phyloP scores from a whole-genome alignment of 306 rosid genomes.

The cucumber (Cucumis sativus) region DNA sequence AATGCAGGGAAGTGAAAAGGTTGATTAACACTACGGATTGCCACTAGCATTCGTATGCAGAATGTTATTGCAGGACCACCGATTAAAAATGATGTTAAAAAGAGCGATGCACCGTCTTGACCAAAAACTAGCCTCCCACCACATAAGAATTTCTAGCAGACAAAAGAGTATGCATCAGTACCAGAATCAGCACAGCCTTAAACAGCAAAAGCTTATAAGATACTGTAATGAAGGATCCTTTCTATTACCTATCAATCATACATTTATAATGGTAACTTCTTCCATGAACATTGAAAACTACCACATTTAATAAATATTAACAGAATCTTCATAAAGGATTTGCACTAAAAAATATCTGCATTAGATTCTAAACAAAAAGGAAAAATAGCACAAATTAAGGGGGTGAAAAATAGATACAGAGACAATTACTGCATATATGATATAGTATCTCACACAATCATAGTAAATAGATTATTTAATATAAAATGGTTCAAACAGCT shows the following conservation, averaged over 20 bases:
- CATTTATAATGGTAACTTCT: not conserved
- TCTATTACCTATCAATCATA: not conserved
- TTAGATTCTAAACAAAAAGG: not conserved
- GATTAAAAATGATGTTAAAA: conserved; percentile 52
- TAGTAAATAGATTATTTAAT: not conserved
- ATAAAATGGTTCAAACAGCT: not conserved
- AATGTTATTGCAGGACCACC: conserved; percentile 81
- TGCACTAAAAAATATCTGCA: not conserved
- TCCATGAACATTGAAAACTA: not conserved
- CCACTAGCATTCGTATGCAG: conserved; percentile 52
- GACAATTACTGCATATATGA: not conserved
- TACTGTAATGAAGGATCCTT: not conserved
- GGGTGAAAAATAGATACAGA: not conserved
- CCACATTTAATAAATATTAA: not conserved
- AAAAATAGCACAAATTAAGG: not conserved
- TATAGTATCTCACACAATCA: not conserved
- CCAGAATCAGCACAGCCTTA: not conserved
- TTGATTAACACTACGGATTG: conserved; percentile 18
- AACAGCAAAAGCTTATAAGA: not conserved
- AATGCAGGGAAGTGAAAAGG: conserved; percentile 33
- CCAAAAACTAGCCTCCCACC: conserved; percentile 88
- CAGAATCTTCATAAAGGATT: not conserved
- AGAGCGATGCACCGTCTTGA: conserved; percentile 57
- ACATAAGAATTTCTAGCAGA: conserved; percentile 63
- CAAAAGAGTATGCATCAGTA: not conserved